phyloP scores from a whole-genome alignment of 306 rosid genomes.

The Cicer chorassanicum region DNA sequence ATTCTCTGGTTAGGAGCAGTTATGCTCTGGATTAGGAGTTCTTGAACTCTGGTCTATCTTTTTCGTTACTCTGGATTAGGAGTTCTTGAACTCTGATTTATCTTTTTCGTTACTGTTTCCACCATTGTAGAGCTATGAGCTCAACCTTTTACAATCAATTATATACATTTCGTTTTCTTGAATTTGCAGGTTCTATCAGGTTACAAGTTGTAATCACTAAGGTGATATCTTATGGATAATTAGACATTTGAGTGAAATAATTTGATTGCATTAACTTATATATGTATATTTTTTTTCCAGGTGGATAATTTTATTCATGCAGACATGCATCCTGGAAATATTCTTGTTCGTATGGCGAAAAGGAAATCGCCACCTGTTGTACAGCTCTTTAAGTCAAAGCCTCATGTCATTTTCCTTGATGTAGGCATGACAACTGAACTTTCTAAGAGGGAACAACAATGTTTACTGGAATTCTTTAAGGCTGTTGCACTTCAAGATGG shows the following conservation, averaged over 20 bases:
- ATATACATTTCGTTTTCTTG: too few relatives aligned
- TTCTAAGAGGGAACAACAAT: slow-evolving; percentile 58
- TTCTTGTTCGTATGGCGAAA: slow-evolving; percentile 65
- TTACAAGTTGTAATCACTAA: background rate
- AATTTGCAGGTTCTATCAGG: too few relatives aligned
- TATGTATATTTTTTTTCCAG: slow-evolving; percentile 52
- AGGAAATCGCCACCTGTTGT: slow-evolving; percentile 49
- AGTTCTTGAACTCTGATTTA: too few relatives aligned
- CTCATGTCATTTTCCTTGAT: slow-evolving; percentile 86
- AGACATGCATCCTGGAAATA: slow-evolving; percentile 94
- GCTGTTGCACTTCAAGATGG: slow-evolving; percentile 80
- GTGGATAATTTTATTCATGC: slow-evolving; percentile 88
- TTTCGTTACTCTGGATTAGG: too few relatives aligned
- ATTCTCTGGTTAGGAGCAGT: too few relatives aligned
- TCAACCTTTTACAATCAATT: too few relatives aligned
- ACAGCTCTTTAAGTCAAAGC: slow-evolving; percentile 63
- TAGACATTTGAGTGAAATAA: slow-evolving; percentile 34
- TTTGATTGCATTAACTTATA: slow-evolving; percentile 40
- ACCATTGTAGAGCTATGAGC: too few relatives aligned
- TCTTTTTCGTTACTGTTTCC: too few relatives aligned
- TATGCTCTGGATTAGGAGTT: too few relatives aligned
- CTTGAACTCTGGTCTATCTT: too few relatives aligned
- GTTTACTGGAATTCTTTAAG: slow-evolving; percentile 71
- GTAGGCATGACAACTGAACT: slow-evolving; percentile 86
- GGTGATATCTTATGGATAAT: slow-evolving; percentile 10